Percentiles rank a stretch among this genome's conserved stretches.
These are phyloP conservation scores for Hygrophoropsis aurantiaca DNA, from an alignment of 768 basidiomycete species.

Conservation along the genomic window DNA sequence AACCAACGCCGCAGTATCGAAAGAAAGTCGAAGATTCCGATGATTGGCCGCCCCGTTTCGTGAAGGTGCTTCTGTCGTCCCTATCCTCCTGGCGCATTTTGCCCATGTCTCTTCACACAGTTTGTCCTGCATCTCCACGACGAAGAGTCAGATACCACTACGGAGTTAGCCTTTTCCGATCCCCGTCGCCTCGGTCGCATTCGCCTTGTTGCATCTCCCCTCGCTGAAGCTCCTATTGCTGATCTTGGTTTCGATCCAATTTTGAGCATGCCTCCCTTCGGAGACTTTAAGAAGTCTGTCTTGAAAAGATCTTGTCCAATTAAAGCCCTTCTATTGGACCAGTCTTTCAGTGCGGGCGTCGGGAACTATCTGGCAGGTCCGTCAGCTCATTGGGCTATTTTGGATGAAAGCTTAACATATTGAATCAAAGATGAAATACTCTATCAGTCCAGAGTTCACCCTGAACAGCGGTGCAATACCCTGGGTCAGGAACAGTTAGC, in stretches of 20 bases:
- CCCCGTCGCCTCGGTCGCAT: slow-evolving; percentile 70
- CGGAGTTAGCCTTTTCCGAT: slow-evolving; percentile 69
- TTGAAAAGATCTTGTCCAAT: slow-evolving; percentile 61
- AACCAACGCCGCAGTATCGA: slow-evolving; percentile 48
- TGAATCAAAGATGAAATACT: slow-evolving; percentile 59
- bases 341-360: slow-evolving; percentile 78
- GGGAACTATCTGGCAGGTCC: slow-evolving; percentile 82
- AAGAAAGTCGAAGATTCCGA: slow-evolving; percentile 41
- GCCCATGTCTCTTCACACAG: slow-evolving; percentile 27
- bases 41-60: slow-evolving; percentile 65
- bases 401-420: background rate
- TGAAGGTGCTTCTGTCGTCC: slow-evolving; percentile 44
- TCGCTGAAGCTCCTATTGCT: slow-evolving; percentile 67
- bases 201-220: slow-evolving; percentile 57
- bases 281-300: slow-evolving; percentile 48
- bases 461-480: slow-evolving; percentile 62
- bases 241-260: slow-evolving; percentile 78
- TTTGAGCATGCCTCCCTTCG: slow-evolving; percentile 59
- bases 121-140: slow-evolving; percentile 63
- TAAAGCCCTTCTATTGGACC: slow-evolving; percentile 76
- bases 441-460: slow-evolving; percentile 73
- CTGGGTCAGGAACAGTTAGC: slow-evolving; percentile 49
- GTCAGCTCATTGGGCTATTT: slow-evolving; percentile 1
- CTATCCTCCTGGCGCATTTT: background rate
- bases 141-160: slow-evolving; percentile 31